Base-by-base conservation (phyloP, 2,329 filamentous ascomycete genomes). In the Alternaria alternata region DNA sequence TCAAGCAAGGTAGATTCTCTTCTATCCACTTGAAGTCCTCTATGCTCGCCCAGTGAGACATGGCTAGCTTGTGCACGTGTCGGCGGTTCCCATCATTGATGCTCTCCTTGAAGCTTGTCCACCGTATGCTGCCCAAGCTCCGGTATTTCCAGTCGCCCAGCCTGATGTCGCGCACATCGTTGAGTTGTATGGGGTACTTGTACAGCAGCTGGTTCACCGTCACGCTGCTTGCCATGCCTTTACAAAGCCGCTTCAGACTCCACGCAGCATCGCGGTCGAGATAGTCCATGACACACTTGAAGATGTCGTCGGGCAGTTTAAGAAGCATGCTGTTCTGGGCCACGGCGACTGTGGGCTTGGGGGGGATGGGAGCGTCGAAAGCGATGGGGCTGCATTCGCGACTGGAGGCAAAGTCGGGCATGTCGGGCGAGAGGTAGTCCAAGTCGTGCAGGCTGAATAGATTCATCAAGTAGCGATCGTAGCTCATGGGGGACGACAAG, bases 1-100 rank as follows among this genome's bases (percentile, higher is more conserved):
- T 68, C 12, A 79, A 65, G 3, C 66, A 65, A 3, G 76, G 76
- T n/a, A 79, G 66, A 46, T 75, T 76, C n/a, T 69, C 61, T n/a
- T 76, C 62, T 47, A 78, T 72, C 77, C 77, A 79, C 43, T 67
- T 54, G 51, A 79, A 78, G 61, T 79, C 77, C 36, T 67, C 72
- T 32, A 77, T 70, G 55, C 73, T 74, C 43, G 67, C 67, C 72
- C 72, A 79, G 52, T 79, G 77, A 9, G 71, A 75, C 61, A 79
- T 59, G 42, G 77, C 75, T 18, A 79, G 62, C 54, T 75, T 77
- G 51, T 75, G 73, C 8, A 79, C 73, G 30, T 71, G 70, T 44
- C 53, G 44, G 5, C 75, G 64, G 53, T 78, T 79, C 30, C 53
- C 52, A 51, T 77, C 69, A 57, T 68, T 73, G 64, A 78, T 72